Conservation (phyloP, 73 alveolate species). For the Blepharisma stoltei region DNA sequence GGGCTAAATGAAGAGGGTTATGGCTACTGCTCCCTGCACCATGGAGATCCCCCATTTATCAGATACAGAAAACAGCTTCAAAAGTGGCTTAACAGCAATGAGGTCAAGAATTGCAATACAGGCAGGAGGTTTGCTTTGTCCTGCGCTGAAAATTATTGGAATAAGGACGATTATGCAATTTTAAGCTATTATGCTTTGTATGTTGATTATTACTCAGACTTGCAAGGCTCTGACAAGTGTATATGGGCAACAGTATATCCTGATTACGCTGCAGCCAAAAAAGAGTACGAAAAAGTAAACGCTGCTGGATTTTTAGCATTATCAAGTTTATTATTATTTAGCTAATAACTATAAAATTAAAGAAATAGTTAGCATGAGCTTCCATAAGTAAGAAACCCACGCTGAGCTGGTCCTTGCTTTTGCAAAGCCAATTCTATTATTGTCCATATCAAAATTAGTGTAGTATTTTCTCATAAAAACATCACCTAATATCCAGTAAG, state of each 20-base stretch:
- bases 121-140: neutral
- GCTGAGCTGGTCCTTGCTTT: too few relatives aligned
- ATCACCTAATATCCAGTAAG: conserved; percentile 43
- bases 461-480: conserved; percentile 42
- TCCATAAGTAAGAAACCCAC: too few relatives aligned
- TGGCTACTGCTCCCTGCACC: neutral
- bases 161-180: neutral
- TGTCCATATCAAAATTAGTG: conserved; percentile 34
- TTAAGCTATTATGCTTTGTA: neutral
- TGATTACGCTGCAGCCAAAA: too few relatives aligned
- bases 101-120: conserved; percentile 3
- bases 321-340: too few relatives aligned
- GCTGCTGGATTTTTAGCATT: too few relatives aligned
- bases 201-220: neutral
- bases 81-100: neutral
- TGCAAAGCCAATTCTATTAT: too few relatives aligned
- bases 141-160: neutral
- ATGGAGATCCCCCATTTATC: neutral
- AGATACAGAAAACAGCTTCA: neutral
- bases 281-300: too few relatives aligned
- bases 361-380: too few relatives aligned
- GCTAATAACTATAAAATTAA: too few relatives aligned
- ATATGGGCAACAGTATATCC: neutral
- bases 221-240: neutral
- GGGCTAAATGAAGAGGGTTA: neutral